Percentiles rank a stretch among this genome's conserved stretches.
phyloP scores from a whole-genome alignment of 2,329 filamentous ascomycete species.

The Colletotrichum cereale region DNA sequence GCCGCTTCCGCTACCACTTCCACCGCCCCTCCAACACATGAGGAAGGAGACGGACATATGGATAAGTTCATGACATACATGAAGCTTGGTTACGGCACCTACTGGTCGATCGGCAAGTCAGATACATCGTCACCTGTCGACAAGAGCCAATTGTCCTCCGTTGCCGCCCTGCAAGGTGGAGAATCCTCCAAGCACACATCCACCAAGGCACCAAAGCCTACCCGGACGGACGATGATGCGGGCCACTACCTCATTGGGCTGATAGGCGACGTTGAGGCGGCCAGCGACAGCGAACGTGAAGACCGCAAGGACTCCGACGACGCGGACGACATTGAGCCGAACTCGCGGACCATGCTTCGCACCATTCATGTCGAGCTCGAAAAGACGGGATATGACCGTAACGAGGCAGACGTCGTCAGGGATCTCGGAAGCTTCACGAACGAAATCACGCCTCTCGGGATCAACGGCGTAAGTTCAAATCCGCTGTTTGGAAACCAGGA shows the following conservation, averaged over 20 bases:
- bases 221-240: constrained; percentile 40
- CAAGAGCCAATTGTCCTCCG: constrained; percentile 14
- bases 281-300: constrained; percentile 48
- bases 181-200: constrained; percentile 18
- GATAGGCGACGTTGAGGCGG: constrained; percentile 71
- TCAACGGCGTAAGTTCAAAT: constrained; percentile 39
- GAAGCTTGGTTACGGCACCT: constrained; percentile 76
- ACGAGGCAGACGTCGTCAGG: constrained; percentile 59
- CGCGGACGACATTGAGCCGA: constrained; percentile 50
- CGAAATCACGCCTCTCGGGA: constrained; percentile 34
- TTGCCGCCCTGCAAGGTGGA: constrained; percentile 8
- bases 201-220: constrained; percentile 12
- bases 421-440: constrained; percentile 52
- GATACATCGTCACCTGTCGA: constrained; percentile 25
- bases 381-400: constrained; percentile 51
- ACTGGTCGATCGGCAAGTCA: constrained; percentile 62
- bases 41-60: constrained; percentile 56
- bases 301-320: constrained; percentile 50
- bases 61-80: constrained; percentile 73
- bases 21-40: constrained; percentile 21
- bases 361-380: constrained; percentile 77
- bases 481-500: constrained; percentile 60
- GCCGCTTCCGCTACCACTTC: constrained; percentile 5
- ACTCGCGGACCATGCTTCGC: constrained; percentile 71
- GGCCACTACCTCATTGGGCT: constrained; percentile 77